phyloP scores from a whole-genome alignment of 2,329 filamentous ascomycete species.

The Cryphonectria parasitica region DNA sequence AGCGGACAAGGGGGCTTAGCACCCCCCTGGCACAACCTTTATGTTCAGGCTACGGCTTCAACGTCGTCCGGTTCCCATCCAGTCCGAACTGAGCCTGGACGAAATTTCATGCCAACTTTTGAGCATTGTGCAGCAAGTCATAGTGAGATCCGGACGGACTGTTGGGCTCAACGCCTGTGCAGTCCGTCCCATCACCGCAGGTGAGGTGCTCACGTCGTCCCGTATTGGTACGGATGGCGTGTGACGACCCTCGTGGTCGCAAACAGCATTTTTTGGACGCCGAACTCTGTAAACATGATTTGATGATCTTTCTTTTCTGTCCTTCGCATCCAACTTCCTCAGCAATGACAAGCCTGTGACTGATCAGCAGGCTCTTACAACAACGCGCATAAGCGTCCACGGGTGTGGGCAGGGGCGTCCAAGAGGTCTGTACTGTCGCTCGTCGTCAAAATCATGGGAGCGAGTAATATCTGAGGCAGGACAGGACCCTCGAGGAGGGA shows the following conservation, averaged over 20 bases:
- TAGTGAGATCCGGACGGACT: background rate
- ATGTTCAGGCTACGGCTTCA: slow-evolving; percentile 37
- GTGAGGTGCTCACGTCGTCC: background rate
- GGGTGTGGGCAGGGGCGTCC: background rate
- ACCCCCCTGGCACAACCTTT: slow-evolving; percentile 36
- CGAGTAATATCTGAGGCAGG: background rate
- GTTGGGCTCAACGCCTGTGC: background rate
- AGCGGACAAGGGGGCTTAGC: slow-evolving; percentile 8
- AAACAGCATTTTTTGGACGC: background rate
- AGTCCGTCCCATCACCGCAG: background rate
- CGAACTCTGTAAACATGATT: background rate
- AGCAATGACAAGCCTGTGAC: background rate
- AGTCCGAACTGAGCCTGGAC: slow-evolving; percentile 13
- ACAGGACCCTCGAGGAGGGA: slow-evolving; percentile 14
- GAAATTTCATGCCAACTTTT: background rate
- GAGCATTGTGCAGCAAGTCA: background rate
- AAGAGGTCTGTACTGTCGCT: background rate
- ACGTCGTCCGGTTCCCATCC: slow-evolving; percentile 33
- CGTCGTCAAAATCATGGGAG: background rate
- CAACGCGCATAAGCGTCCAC: background rate
- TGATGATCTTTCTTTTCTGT: background rate
- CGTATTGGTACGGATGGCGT: slow-evolving; percentile 2
- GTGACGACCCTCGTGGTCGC: background rate
- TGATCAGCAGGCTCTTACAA: background rate
- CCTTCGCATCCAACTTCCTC: too few species aligned